Evolutionary conservation across 352 stramenopile species (phyloP), one percentile per base, ranked within the genome.

Genomic region (Globisporangium uncinulatum): DNA sequence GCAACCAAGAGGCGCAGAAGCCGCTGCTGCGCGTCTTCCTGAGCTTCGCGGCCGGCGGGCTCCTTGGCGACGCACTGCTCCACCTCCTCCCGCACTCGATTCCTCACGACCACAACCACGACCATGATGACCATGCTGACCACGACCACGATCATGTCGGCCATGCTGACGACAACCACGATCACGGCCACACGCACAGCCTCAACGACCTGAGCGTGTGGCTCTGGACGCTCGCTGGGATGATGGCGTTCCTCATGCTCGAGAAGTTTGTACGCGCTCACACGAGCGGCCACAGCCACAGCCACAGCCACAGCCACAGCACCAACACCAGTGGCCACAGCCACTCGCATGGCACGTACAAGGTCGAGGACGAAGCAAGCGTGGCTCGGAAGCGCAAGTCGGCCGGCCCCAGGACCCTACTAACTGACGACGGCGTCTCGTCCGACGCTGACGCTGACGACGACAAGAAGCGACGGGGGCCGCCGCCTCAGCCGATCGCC

Each of bases 41-140:
- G 52, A 92, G 79, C 42, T 97, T 97, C 58, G 83, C 89, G 20
- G 83, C 84, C 6, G 90, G 89, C 24, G 90, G 85, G 4, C 62
- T 97, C 52, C 66, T 97, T 9, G 90, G 90, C 41, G 90, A 97
- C 46, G 84, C 92, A 31, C 84, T 97, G 63, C 65, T 97, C 54
- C 90, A 97, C 69, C 65, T 96, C 39, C 73, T 97, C 37, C 90
- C 90, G 39, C 90, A 97, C 62, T 89, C 92, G 37, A 70, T 97
- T 1, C 75, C 79, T 0, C 61, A 63, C 29, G 50, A 56, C 11
- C 56, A 57, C 10, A 34, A 41, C 17, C 62, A 79, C 41, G 41
- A 43, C 46, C 65, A 75, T 36, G 45, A 53, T 15, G 58, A 81
- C 19, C 62, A 64, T 14, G 57, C 83, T 20, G 63, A 69, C 42